Base-by-base conservation (phyloP, 257 asterid species). In the Coffea eugenioides region DNA sequence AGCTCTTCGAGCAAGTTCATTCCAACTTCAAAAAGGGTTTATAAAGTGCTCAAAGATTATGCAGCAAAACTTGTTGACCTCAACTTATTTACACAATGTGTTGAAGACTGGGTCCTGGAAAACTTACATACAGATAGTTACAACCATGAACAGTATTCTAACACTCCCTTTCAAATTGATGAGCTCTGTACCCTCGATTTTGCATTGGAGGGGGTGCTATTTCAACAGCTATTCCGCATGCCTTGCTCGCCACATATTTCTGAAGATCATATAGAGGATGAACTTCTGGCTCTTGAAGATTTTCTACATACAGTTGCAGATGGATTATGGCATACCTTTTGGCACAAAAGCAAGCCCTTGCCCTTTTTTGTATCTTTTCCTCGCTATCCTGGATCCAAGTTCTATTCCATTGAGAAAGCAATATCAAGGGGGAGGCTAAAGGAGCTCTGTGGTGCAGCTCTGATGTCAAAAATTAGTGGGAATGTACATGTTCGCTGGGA, bases 161-260 rank as follows among this genome's bases (percentile, higher is more conserved):
- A 81, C 80, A 78, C 93, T 51, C 94, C 94, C 67, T 93, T 92
- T 84, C 79, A 70, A n/a, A 84, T 87, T 49, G 96, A 90, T 34
- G 95, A 90, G 36, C 77, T 93, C 41, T 89, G 86, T 16, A 86
- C 88, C 64, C 90, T 93, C 18, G 98, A 93, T 84, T 93, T 79
- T 72, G 94, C 98, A 49, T 80, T 93, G 83, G 98, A 93, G 80
- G 93, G 94, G 25, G 82, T 93, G 70, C 34, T 86, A 78, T 92
- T 93, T 85, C 98, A 93, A 84, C 97, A 92, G 87, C 89, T 93
- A n/a, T 84, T 90, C 48, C 98, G 98, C 59, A 93, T 93, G 98
- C 97, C 98, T 34, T 82, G 74, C 71, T 90, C 92, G 9, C 88
- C 97, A 16, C 80, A 83, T 11, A 77, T 80, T 80, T 86, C 97